Percentiles rank a stretch among this genome's conserved stretches.
These are phyloP conservation scores for Bromus sterilis DNA, from an alignment of 176 grass and related monocot genomes.

Conservation along the genomic window DNA sequence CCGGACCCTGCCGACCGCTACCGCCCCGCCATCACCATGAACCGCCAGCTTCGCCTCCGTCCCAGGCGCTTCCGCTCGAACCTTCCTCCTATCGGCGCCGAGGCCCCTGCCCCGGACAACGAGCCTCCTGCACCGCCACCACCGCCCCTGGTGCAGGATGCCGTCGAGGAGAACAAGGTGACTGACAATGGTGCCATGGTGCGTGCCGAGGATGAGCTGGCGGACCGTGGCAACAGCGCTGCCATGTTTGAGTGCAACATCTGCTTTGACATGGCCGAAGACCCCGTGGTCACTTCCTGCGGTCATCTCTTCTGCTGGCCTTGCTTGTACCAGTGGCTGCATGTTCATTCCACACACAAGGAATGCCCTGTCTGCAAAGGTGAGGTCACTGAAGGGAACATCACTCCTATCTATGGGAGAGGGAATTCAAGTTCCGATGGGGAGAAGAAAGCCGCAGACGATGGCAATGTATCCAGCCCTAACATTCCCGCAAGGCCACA, in stretches of 20 bases:
- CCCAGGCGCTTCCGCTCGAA: slow-evolving; percentile 75
- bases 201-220: slow-evolving; percentile 38
- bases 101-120: slow-evolving; percentile 27
- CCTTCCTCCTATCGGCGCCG: slow-evolving; percentile 37
- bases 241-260: slow-evolving; percentile 94
- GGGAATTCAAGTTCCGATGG: slow-evolving; percentile 41
- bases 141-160: slow-evolving; percentile 13
- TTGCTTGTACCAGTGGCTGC: slow-evolving; percentile 95
- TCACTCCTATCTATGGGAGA: slow-evolving; percentile 91
- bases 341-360: slow-evolving; percentile 78
- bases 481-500: slow-evolving; percentile 79
- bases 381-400: slow-evolving; percentile 72
- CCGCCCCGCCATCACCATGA: slow-evolving; percentile 34
- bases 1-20: slow-evolving; percentile 29
- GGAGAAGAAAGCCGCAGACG: slow-evolving; percentile 49
- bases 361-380: slow-evolving; percentile 99
- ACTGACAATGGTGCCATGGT: slow-evolving; percentile 21
- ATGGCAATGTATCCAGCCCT: slow-evolving; percentile 39
- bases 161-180: slow-evolving; percentile 41
- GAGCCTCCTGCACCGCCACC: slow-evolving; percentile 4
- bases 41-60: slow-evolving; percentile 29
- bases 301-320: slow-evolving; percentile 99
- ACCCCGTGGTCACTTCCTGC: slow-evolving; percentile 89
- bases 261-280: slow-evolving; percentile 85
- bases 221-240: slow-evolving; percentile 35